Evolutionary conservation across 768 basidiomycete genomes (phyloP).

Genomic region (Suillus fuscotomentosus): DNA sequence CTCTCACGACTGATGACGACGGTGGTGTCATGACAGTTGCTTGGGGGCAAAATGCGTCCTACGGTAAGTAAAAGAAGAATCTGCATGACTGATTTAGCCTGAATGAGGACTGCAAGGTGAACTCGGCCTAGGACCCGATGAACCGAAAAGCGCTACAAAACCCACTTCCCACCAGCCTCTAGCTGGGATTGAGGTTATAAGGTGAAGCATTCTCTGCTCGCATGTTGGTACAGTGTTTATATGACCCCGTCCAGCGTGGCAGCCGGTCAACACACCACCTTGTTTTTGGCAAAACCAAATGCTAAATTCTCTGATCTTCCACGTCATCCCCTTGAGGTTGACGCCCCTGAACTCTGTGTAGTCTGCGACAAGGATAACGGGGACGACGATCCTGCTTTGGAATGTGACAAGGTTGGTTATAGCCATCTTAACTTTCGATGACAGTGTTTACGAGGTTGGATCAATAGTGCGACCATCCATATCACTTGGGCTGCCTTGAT

Average conservation of each 20-base stretch:
- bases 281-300: slow-evolving; percentile 77
- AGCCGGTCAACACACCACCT: slow-evolving; percentile 82
- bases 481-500: slow-evolving; percentile 77
- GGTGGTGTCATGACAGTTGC: slow-evolving; percentile 78
- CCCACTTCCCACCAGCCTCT: slow-evolving; percentile 71
- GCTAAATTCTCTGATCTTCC: slow-evolving; percentile 76
- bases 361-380: slow-evolving; percentile 70
- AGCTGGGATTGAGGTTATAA: slow-evolving; percentile 72
- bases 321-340: slow-evolving; percentile 75
- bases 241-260: slow-evolving; percentile 54
- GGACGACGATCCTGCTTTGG: slow-evolving; percentile 72
- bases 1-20: slow-evolving; percentile 73
- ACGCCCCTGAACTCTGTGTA: slow-evolving; percentile 66
- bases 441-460: not conserved
- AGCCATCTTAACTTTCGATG: not conserved
- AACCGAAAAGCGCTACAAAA: slow-evolving; percentile 86
- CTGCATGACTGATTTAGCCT: slow-evolving; percentile 1
- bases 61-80: slow-evolving; percentile 43
- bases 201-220: slow-evolving; percentile 46
- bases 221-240: slow-evolving; percentile 1
- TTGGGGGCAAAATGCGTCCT: slow-evolving; percentile 86
- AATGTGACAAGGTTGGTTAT: slow-evolving; percentile 80
- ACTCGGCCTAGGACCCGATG: slow-evolving; percentile 75
- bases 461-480: slow-evolving; percentile 82
- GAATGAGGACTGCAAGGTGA: slow-evolving; percentile 48